These are phyloP conservation scores for Coniochaeta ligniaria DNA, from an alignment of 2,329 filamentous ascomycete species.

Conservation along the genomic window DNA sequence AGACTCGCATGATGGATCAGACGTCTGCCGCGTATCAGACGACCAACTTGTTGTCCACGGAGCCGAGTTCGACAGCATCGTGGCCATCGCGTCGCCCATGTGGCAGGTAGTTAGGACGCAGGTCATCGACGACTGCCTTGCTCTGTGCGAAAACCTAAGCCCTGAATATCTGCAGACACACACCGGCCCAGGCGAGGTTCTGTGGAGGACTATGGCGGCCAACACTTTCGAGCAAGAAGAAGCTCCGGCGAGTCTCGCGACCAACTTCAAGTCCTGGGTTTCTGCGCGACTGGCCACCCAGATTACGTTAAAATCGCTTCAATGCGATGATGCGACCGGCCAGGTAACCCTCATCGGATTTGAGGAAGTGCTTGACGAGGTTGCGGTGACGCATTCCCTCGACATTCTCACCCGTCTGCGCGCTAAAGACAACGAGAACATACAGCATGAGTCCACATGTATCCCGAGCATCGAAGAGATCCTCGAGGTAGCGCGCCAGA, in stretches of 20 bases:
- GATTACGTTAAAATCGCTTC: background rate
- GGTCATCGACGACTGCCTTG: background rate
- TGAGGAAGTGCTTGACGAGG: background rate
- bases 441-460: background rate
- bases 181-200: constrained; percentile 6
- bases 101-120: constrained; percentile 1
- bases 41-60: background rate
- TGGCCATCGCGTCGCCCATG: background rate
- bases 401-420: background rate
- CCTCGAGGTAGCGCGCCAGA: background rate
- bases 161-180: background rate
- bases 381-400: background rate
- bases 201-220: constrained; percentile 3
- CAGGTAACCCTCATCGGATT: background rate
- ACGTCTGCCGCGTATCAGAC: background rate
- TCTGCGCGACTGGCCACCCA: background rate
- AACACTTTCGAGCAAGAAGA: background rate
- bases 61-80: background rate
- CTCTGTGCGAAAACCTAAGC: background rate
- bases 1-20: background rate
- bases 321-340: background rate
- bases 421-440: background rate
- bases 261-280: background rate
- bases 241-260: background rate
- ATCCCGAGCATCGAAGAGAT: background rate